Evolutionary conservation across 352 stramenopile species (phyloP).

Genomic region (Globisporangium heterothallicum): DNA sequence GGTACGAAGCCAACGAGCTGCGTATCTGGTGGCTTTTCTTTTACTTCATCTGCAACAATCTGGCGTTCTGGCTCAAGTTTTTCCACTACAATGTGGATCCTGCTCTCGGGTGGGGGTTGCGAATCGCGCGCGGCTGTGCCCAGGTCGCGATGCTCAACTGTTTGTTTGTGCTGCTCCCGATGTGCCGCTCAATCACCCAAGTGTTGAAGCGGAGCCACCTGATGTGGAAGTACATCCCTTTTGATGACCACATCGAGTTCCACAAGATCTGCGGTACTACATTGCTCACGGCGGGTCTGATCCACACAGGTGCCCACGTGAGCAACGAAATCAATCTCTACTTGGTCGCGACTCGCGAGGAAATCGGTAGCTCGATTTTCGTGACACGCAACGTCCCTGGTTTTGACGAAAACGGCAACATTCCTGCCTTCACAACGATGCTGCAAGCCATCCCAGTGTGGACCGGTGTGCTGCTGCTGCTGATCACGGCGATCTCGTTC

Average conservation of each 20-base stretch:
- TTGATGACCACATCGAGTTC: conserved; percentile 76
- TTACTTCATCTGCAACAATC: conserved; percentile 62
- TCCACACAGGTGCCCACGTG: conserved; percentile 62
- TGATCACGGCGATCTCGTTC: conserved; percentile 65
- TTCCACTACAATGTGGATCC: conserved; percentile 67
- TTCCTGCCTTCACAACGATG: conserved; percentile 62
- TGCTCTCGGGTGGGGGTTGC: conserved; percentile 64
- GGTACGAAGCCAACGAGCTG: conserved; percentile 66
- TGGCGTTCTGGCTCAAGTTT: conserved; percentile 74
- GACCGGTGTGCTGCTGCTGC: conserved; percentile 62
- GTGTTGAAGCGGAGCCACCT: conserved; percentile 63
- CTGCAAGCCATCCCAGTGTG: conserved; percentile 63
- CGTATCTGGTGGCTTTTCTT: conserved; percentile 77
- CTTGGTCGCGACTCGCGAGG: conserved; percentile 50
- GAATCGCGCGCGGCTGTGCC: conserved; percentile 62
- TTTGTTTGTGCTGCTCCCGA: conserved; percentile 68
- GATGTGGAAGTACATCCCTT: conserved; percentile 70
- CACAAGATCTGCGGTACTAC: conserved; percentile 73
- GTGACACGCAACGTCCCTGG: conserved; percentile 42
- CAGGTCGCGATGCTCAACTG: conserved; percentile 79
- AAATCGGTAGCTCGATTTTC: conserved; percentile 59
- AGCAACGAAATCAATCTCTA: conserved; percentile 73
- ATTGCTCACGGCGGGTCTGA: conserved; percentile 44
- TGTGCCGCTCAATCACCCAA: conserved; percentile 72
- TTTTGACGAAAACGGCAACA: conserved; percentile 31